These are phyloP conservation scores for Danielozyma ontarioensis DNA, from an alignment of 805 yeast genomes.

Conservation along the genomic window DNA sequence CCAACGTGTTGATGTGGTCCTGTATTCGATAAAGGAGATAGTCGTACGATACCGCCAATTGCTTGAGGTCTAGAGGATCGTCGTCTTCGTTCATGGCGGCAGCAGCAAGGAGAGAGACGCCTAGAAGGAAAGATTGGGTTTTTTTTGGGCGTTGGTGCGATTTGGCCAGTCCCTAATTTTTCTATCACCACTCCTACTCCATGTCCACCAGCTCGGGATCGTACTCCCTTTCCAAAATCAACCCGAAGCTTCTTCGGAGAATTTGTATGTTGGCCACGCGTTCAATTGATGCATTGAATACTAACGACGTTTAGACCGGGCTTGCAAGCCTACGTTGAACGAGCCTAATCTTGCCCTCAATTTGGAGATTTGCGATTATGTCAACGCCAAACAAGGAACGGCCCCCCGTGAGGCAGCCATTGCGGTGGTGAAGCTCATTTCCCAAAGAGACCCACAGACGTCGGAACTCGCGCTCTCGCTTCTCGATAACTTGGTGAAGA, in stretches of 20 bases:
- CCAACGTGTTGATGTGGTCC: slow-evolving; percentile 46
- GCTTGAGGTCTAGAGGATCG: slow-evolving; percentile 61
- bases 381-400: slow-evolving; percentile 88
- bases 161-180: not conserved
- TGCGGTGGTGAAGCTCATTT: slow-evolving; percentile 75
- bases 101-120: not conserved
- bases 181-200: not conserved
- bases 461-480: slow-evolving; percentile 77
- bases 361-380: slow-evolving; percentile 87
- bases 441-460: slow-evolving; percentile 78
- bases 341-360: slow-evolving; percentile 90
- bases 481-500: slow-evolving; percentile 88
- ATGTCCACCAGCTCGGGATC: slow-evolving; percentile 12
- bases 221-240: slow-evolving; percentile 40
- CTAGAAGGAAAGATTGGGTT: not conserved
- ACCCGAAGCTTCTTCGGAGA: slow-evolving; percentile 41
- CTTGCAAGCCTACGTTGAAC: slow-evolving; percentile 73
- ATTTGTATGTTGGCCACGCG: slow-evolving; percentile 34
- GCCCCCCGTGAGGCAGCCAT: slow-evolving; percentile 90
- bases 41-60: slow-evolving; percentile 58
- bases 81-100: slow-evolving; percentile 14
- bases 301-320: slow-evolving; percentile 50
- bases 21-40: slow-evolving; percentile 58
- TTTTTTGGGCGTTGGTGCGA: too few species aligned
- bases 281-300: slow-evolving; percentile 1